Conservation (phyloP, 768 basidiomycete species). For the Naganishia vaughanmartiniae region DNA sequence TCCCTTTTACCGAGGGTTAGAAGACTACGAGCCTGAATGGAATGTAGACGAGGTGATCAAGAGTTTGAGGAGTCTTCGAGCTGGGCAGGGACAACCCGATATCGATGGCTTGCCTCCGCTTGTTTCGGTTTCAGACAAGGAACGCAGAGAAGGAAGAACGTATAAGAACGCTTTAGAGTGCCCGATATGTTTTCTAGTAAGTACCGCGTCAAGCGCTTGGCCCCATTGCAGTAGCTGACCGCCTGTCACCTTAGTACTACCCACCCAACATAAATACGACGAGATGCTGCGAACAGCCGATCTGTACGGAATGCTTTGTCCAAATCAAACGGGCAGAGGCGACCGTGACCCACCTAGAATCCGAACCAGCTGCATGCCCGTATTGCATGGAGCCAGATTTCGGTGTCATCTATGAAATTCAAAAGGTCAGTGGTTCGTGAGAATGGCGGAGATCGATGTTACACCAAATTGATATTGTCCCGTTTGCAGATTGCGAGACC, state of each 20-base stretch:
- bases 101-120: not conserved
- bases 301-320: constrained; percentile 98
- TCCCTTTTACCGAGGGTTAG: constrained; percentile 92
- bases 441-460: not conserved
- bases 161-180: constrained; percentile 87
- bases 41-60: constrained; percentile 81
- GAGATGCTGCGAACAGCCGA: constrained; percentile 95
- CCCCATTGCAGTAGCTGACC: not conserved
- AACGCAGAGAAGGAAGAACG: constrained; percentile 68
- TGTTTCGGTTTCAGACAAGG: constrained; percentile 35
- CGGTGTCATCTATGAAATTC: constrained; percentile 78
- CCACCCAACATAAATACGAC: constrained; percentile 96
- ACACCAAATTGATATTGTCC: constrained; percentile 23
- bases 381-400: constrained; percentile 98
- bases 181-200: constrained; percentile 94
- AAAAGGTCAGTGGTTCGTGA: constrained; percentile 63
- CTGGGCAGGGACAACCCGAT: constrained; percentile 38
- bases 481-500: constrained; percentile 23
- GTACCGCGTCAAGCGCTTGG: constrained; percentile 45
- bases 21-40: constrained; percentile 87
- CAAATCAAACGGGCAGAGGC: constrained; percentile 97
- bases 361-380: constrained; percentile 94
- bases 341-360: constrained; percentile 88
- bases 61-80: constrained; percentile 68
- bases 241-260: constrained; percentile 69